Evolutionary conservation across 331 rosid species (phyloP), one percentile per base, ranked within the genome.

Genomic region (Acacia concinna): DNA sequence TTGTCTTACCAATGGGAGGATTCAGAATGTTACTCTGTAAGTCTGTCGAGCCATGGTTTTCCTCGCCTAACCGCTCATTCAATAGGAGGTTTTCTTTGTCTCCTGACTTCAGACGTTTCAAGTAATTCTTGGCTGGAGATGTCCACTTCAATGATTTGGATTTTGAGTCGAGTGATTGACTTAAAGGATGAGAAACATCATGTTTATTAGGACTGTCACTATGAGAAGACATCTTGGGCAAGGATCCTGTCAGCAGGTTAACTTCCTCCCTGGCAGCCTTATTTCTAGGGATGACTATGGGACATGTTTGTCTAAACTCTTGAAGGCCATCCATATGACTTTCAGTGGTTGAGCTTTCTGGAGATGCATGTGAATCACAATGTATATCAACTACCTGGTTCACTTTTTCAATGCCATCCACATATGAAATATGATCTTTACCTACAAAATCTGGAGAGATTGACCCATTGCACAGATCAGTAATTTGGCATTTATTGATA

Each of bases 121-220:
- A 78, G 74, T 78, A 85, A 77, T 86, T 86, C 71, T 73, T 76
- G 21, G 68, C 78, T 41, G 80, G 85, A 76, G 68, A 60, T 46
- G 69, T 56, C 80, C 75, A 83, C 18, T 72, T 68, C 75, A 79
- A 76, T 27, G 85, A 74, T 79, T 71, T 28, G 79, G 84, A 79
- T 70, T 82, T 81, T 57, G 92, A 87, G 84, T 87, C 93, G 67
- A 90, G 74, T 20, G 98, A 91, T 67, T 70, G 88, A 88, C 95
- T 85, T 54, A 88, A 73, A 81, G 81, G 86, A 82, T 51, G 73
- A 74, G 41, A 66, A 76, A 74, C 74, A 71, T 75, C 75, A 31
- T 44, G 76, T 54, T 66, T 74, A 81, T 74, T 75, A 74, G 78
- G 68, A 63, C 68, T 68, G 65, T 68, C 73, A 72, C 57, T 66